Conservation (phyloP, 257 asterid species). For the Solanum sejunctum region DNA sequence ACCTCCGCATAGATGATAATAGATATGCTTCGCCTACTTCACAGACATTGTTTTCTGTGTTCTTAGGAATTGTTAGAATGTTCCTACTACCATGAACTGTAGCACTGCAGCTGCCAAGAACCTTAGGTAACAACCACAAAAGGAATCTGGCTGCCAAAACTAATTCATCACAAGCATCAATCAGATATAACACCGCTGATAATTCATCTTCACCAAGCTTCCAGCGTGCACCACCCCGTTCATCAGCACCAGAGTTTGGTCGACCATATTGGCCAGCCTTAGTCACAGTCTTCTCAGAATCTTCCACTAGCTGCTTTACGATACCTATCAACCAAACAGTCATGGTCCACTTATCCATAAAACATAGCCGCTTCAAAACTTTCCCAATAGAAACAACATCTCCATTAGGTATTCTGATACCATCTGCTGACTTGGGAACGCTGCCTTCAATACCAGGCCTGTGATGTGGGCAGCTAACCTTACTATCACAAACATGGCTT, state of each 20-base stretch:
- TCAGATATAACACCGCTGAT: constrained; percentile 61
- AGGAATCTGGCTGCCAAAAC: constrained; percentile 71
- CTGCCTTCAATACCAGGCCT: constrained; percentile 48
- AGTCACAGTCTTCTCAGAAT: constrained; percentile 51
- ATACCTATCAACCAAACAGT: constrained; percentile 61
- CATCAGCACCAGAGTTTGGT: constrained; percentile 50
- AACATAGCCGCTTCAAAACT: constrained; percentile 61
- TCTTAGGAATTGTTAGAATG: constrained; percentile 46
- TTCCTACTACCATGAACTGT: constrained; percentile 53
- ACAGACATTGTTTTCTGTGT: constrained; percentile 46
- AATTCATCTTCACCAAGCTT: constrained; percentile 89
- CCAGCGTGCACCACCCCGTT: constrained; percentile 53
- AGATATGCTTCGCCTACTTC: constrained; percentile 87
- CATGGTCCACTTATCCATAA: constrained; percentile 57
- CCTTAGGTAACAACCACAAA: constrained; percentile 82
- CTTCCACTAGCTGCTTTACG: constrained; percentile 71
- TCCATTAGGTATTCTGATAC: constrained; percentile 27
- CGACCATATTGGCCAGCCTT: constrained; percentile 64
- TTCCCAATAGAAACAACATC: constrained; percentile 66
- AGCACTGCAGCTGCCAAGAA: constrained; percentile 47
- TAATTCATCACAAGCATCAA: constrained; percentile 76
- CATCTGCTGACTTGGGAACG: constrained; percentile 40
- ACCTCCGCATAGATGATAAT: constrained; percentile 78
- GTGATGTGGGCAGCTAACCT: constrained; percentile 74
- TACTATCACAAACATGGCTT: constrained; percentile 86